Base-by-base conservation (phyloP, 2,329 filamentous ascomycete species). In the Magnaporthales sp. region DNA sequence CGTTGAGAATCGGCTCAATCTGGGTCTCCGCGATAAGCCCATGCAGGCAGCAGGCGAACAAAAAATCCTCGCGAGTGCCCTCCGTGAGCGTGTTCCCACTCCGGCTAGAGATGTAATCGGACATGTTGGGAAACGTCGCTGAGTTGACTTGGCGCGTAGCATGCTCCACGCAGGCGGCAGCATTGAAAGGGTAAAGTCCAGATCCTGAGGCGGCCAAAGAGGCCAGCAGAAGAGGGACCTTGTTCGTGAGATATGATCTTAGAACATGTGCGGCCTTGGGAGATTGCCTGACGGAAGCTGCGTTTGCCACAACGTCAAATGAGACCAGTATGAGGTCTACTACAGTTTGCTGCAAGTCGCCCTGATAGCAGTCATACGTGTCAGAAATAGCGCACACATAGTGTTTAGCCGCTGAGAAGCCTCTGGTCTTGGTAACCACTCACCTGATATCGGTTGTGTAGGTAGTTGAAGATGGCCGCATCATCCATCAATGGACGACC, bases 1-100 rank as follows among this genome's bases (percentile, higher is more conserved):
- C 93, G 4, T 92, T 93, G 2, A 97, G 80, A 10, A 99, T 84
- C 4, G 86, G 85, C 73, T 94, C 89, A 19, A 97, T 91, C 64
- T 89, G 91, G 38, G 87, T 83, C 70, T 93, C 88, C 0, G 89
- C 86, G 27, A 98, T 88, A n/a, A 99, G 81, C 0, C 89, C 88
- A 75, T 98, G 93, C 54, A 97, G 83, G 66, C 91, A 92, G 74
- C 95, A 99, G 0, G 94, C 89, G 70, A 96, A 95, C 56, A 96
- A 86, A 70, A 98, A 98, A 68, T 97, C 85, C 67, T 87, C 84
- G 19, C 85, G 80, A 10, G 86, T 84, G 58, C 81, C 85, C 67
- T 87, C 84, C 0, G 85, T 86, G 67, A 86, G 84, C 0, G 82
- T 82, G 67, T 83, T 86, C 67, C 80, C 83, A 62, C 79, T 83